Evolutionary conservation across 2,329 filamentous ascomycete species (phyloP), one percentile per base, ranked within the genome.

Genomic region (Colletotrichum falcatum): DNA sequence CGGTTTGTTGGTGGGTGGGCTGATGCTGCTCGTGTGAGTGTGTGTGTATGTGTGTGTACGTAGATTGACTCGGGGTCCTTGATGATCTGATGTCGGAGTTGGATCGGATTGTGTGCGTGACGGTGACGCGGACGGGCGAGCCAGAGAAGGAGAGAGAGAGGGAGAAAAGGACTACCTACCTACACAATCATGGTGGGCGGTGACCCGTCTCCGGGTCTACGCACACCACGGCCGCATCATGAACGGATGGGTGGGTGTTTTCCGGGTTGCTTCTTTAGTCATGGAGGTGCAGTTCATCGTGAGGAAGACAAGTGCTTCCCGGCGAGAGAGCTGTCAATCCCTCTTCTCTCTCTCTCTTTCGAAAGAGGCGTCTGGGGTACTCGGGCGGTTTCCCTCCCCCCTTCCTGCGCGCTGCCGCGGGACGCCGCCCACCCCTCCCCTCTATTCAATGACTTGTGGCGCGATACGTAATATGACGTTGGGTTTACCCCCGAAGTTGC

Each of bases 31-130:
- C n/a, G 14, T 33, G 42, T 12, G 35, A 9, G 35, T 12, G 35
- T 16, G 35, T 14, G 35, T 14, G 35, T 37, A n/a, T 35, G 20
- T 56, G 49, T 64, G 35, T 2, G 53, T 58, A 23, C 20, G 53
- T 16, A 39, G 3, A 26, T 67, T 67, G 60, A 56, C 60, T 65
- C 39, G 59, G 42, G 42, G 60, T 26, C 44, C 65, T 55, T 54
- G 49, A 39, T 39, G 60, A 67, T 67, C 65, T 64, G 65, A 67
- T 67, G 39, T 63, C 30, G 59, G 37, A 23, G 12, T 42, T 26
- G 46, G 60, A 64, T 67, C 60, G 65, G 65, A 51, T 64, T 64
- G 60, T 64, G 51, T 60, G 60, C 42, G 39, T 58, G 30, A 61
- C 59, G 44, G 33, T 58, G n/a, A 61, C 59, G 59, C n/a, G 37